A percentile compares a stretch with the other conserved stretches of the same genome.
Evolutionary conservation across 2,329 filamentous ascomycete genomes (phyloP).

Genomic region (Chrysoporthe deuterocubensis): DNA sequence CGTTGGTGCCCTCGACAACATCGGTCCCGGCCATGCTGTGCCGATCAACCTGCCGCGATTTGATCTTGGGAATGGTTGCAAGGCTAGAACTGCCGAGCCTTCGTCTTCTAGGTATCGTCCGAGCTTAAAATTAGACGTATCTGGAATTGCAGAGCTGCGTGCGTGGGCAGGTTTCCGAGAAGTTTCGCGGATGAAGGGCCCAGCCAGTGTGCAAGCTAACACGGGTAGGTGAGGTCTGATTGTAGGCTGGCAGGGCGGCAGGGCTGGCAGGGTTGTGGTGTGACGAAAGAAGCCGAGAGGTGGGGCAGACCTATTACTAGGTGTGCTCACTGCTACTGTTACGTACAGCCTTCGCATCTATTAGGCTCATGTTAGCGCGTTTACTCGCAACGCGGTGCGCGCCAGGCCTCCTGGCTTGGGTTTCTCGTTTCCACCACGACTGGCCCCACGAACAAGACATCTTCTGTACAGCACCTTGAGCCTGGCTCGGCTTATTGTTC

Average conservation of each 20-base stretch:
- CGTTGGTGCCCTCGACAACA: conserved; percentile 32
- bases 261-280: neutral
- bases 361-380: conserved; percentile 7
- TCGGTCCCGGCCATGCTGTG: neutral
- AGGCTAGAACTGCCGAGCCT: neutral
- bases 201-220: neutral
- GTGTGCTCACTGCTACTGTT: too few relatives aligned
- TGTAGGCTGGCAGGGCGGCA: neutral
- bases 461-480: neutral
- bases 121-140: neutral
- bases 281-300: neutral
- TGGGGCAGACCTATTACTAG: neutral
- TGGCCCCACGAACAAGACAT: neutral
- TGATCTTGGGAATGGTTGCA: neutral
- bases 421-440: neutral
- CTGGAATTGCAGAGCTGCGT: neutral
- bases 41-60: neutral
- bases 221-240: neutral
- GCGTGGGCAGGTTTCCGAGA: neutral
- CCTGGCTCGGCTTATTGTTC: neutral
- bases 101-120: neutral
- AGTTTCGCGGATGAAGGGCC: neutral
- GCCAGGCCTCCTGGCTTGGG: neutral
- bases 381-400: neutral
- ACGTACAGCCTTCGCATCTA: neutral